Evolutionary conservation across 2,329 filamentous ascomycete species (phyloP), one percentile per base, ranked within the genome.

Genomic region (Hirsutella rhossiliensis): DNA sequence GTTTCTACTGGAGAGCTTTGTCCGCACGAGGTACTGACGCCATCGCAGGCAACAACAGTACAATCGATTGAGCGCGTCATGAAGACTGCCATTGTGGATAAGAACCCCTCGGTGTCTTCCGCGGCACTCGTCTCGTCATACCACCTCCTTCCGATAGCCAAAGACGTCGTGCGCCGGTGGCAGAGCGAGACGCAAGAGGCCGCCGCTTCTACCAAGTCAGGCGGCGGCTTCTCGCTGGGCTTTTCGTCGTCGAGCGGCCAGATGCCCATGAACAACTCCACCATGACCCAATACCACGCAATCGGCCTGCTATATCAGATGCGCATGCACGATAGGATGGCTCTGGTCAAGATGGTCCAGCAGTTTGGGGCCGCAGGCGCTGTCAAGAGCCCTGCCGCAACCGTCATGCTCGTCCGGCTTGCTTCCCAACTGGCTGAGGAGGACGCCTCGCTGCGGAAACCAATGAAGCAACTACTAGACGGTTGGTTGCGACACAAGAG

Each of bases 291-390:
- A 64, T 98, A 98, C 65, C 92, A 98, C 64, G 92, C 92, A 50
- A 95, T 98, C 68, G 92, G 92, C 50, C 77, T 98, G 44, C 69
- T 98, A 38, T 98, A 97, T 65, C 90, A 97, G 68, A 97, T 97
- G 87, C 84, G 92, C 58, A 84, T 84, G 57, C 89, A 96, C 63
- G 92, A 98, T 64, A 81, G 92, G 56, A 98, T 98, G 92, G 89
- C 92, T 19, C 69, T 98, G 55, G 90, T 97, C 48, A 98, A 98
- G 76, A 97, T 98, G 92, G 90, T 98, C n/a, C 92, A 98, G 69
- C 92, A 98, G 64, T 97, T 96, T 62, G 88, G 88, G 43, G 82
- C 83, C 43, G 79, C 88, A 15, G 92, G 92, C 46, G 87, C 87
- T 11, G 83, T 97, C 49, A 97, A 96, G 79, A 96, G 86, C 65